A percentile compares a stretch with the other conserved stretches of the same genome.
Conservation (phyloP, 2,329 filamentous ascomycete species). For the Fusarium sp. region DNA sequence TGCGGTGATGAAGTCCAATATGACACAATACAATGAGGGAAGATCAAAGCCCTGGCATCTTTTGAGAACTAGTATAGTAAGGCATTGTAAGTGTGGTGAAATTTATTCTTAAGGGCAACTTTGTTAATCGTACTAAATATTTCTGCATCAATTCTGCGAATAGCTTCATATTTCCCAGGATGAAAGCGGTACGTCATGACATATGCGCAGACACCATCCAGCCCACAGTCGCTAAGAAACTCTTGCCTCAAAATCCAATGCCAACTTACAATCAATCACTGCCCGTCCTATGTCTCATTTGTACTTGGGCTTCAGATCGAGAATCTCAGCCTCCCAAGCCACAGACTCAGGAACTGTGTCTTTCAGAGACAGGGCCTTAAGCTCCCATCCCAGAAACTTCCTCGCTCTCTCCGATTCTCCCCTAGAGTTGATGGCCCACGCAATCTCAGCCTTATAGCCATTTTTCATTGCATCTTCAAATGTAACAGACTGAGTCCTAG, state of each 20-base stretch:
- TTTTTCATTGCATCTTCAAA: constrained; percentile 43
- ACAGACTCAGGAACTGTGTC: constrained; percentile 53
- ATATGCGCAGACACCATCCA: neutral
- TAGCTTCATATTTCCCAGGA: neutral
- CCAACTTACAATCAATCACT: neutral
- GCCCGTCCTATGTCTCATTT: neutral
- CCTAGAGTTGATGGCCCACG: constrained; percentile 56
- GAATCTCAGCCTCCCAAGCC: constrained; percentile 49
- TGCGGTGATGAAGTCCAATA: neutral
- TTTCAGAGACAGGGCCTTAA: constrained; percentile 48
- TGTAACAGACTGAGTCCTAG: constrained; percentile 41
- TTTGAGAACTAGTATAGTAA: neutral
- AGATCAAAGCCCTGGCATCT: neutral
- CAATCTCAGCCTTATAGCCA: constrained; percentile 37
- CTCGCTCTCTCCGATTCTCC: constrained; percentile 53
- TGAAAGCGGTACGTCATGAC: neutral
- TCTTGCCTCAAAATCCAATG: too few species aligned
- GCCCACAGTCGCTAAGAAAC: neutral
- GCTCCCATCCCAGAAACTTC: constrained; percentile 58
- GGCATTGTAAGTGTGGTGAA: neutral
- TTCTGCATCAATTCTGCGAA: neutral
- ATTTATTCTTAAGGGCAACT: too few species aligned
- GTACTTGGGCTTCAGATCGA: constrained; percentile 47
- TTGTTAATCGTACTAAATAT: accelerated
- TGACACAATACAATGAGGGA: neutral